Conservation (phyloP, 768 basidiomycete species). For the Daedaleopsis sinensis region DNA sequence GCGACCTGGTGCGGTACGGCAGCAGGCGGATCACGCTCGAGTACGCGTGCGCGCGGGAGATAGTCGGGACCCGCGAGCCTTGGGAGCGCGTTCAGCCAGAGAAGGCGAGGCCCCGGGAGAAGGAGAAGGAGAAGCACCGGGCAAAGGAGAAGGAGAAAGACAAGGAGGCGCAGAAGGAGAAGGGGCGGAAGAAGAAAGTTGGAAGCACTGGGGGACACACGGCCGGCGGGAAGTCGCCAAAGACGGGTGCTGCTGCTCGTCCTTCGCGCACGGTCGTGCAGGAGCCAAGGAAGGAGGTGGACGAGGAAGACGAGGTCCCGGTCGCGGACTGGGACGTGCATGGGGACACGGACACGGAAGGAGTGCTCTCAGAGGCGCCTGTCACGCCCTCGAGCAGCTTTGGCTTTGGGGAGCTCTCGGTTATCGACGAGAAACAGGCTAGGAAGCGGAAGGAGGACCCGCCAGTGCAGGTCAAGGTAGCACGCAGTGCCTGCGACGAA, state of each 20-base stretch:
- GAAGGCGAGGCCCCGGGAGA: not conserved
- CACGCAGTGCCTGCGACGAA: slow-evolving; percentile 46
- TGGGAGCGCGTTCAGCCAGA: too few species aligned
- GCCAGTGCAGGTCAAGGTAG: not conserved
- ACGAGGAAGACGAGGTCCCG: slow-evolving; percentile 53
- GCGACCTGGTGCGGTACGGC: slow-evolving; percentile 32
- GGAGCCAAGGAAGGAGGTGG: slow-evolving; percentile 26
- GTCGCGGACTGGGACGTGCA: slow-evolving; percentile 49
- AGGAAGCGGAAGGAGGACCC: not conserved
- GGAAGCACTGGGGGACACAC: too few species aligned
- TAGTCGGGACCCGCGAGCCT: slow-evolving; percentile 5
- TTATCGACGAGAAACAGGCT: slow-evolving; percentile 5
- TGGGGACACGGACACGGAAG: slow-evolving; percentile 18
- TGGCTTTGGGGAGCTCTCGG: slow-evolving; percentile 39
- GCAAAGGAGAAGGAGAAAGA: not conserved
- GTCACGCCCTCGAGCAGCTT: slow-evolving; percentile 42
- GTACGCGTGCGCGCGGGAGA: slow-evolving; percentile 39
- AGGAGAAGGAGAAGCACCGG: slow-evolving; percentile 10
- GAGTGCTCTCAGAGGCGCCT: slow-evolving; percentile 11
- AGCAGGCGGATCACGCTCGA: slow-evolving; percentile 34
- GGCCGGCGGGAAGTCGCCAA: too few species aligned
- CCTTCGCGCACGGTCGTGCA: slow-evolving; percentile 39
- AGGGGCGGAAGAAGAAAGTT: slow-evolving; percentile 13
- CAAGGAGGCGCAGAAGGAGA: slow-evolving; percentile 1
- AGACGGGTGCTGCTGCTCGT: slow-evolving; percentile 16